Evolutionary conservation across 192 early-diverging fungal genomes (phyloP).

Genomic region (Podila epicladia): DNA sequence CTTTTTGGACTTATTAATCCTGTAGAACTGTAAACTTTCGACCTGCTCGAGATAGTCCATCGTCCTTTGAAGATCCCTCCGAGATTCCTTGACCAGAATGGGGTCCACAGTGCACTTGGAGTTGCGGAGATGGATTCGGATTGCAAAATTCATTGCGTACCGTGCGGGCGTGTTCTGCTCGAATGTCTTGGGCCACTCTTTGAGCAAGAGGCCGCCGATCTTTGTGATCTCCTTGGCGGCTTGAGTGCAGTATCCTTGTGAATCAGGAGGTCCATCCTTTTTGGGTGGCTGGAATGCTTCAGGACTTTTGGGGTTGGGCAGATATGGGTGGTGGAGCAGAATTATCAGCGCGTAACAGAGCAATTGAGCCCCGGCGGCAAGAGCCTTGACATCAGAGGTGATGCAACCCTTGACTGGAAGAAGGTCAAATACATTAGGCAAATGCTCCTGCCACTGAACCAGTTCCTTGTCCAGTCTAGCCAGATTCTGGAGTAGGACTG

Average conservation of each 20-base stretch:
- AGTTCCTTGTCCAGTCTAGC: conserved; percentile 32
- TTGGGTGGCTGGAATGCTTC: conserved; percentile 33
- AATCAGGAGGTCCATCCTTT: conserved; percentile 20
- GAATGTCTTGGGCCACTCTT: conserved; percentile 36
- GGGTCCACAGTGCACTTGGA: conserved; percentile 30
- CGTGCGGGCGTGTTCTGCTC: conserved; percentile 42
- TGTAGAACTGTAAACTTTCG: conserved; percentile 43
- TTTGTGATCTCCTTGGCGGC: conserved; percentile 50
- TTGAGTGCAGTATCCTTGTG: conserved; percentile 47
- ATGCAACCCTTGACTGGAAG: conserved; percentile 34
- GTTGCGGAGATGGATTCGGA: conserved; percentile 46
- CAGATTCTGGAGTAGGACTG: conserved; percentile 32
- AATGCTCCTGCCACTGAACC: conserved; percentile 39
- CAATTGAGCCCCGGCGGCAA: conserved; percentile 36
- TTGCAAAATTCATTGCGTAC: conserved; percentile 47
- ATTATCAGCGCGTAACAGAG: conserved; percentile 48
- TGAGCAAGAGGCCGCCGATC: conserved; percentile 33
- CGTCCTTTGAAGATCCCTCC: conserved; percentile 42
- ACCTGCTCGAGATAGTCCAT: conserved; percentile 48
- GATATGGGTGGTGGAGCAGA: conserved; percentile 40
- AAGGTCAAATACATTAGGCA: conserved; percentile 33
- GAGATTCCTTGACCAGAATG: conserved; percentile 30
- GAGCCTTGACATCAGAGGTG: conserved; percentile 18
- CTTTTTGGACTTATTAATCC: conserved; percentile 41
- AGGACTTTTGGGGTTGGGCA: conserved; percentile 44